phyloP scores from a whole-genome alignment of 345 rosid species.

The Hevea brasiliensis region DNA sequence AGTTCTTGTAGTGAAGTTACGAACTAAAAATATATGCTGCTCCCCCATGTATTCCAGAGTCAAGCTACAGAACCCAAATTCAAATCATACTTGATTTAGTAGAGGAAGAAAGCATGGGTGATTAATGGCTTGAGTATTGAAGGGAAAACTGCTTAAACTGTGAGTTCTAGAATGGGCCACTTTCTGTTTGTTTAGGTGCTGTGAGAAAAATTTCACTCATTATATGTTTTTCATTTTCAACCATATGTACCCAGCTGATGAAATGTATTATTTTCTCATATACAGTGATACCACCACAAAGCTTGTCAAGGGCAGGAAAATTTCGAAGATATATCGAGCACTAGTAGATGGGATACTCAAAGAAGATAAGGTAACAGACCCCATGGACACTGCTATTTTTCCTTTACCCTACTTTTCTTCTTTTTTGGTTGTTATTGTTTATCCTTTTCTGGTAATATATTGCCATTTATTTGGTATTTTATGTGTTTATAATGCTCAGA shows the following conservation, averaged over 20 bases:
- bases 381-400: background rate
- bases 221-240: background rate
- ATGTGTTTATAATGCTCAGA: background rate
- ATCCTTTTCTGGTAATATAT: background rate
- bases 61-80: background rate
- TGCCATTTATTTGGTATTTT: background rate
- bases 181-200: constrained; percentile 3
- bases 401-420: background rate
- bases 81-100: background rate
- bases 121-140: background rate
- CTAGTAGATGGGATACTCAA: constrained; percentile 60
- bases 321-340: constrained; percentile 75
- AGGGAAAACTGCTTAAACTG: background rate
- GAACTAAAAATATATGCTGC: background rate
- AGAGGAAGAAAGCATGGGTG: background rate
- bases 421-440: background rate
- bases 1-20: background rate
- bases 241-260: constrained; percentile 7
- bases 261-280: constrained; percentile 9
- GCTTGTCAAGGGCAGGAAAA: constrained; percentile 43
- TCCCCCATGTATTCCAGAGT: background rate
- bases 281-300: constrained; percentile 34
- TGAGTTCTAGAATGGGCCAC: background rate
- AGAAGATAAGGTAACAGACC: constrained; percentile 57
- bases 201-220: background rate